Evolutionary conservation across 192 early-diverging fungal genomes (phyloP).

Genomic region (Coemansia sp.): DNA sequence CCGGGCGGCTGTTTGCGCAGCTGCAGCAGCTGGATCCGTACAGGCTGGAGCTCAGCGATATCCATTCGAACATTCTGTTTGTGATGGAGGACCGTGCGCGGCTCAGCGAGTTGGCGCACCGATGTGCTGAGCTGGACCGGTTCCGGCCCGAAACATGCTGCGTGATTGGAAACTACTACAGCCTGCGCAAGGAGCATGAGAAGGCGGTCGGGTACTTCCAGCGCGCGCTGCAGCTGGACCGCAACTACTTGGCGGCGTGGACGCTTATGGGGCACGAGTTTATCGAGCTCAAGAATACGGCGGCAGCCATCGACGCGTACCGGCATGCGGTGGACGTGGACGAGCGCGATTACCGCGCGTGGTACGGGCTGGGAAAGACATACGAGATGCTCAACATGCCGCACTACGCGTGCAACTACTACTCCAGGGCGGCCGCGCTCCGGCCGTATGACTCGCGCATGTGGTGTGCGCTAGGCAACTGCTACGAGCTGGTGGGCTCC

Average conservation of each 20-base stretch:
- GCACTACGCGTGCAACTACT: conserved; percentile 82
- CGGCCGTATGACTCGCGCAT: conserved; percentile 83
- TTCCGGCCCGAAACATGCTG: conserved; percentile 89
- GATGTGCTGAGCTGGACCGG: conserved; percentile 69
- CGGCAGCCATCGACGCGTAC: conserved; percentile 90
- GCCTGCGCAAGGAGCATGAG: conserved; percentile 73
- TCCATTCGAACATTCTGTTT: conserved; percentile 88
- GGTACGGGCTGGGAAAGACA: conserved; percentile 90
- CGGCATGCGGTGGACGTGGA: conserved; percentile 82
- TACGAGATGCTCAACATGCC: conserved; percentile 86
- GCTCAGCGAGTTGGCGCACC: conserved; percentile 78
- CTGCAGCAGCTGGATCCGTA: conserved; percentile 74
- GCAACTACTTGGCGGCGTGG: conserved; percentile 78
- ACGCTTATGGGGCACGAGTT: conserved; percentile 96
- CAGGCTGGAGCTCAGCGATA: conserved; percentile 78
- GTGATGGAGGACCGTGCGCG: conserved; percentile 70
- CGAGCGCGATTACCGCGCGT: conserved; percentile 81
- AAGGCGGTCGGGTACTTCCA: conserved; percentile 88
- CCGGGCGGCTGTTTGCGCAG: conserved; percentile 68
- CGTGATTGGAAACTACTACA: conserved; percentile 90
- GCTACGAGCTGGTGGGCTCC: conserved; percentile 61
- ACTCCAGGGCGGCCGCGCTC: conserved; percentile 70
- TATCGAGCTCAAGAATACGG: conserved; percentile 86
- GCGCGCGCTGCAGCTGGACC: conserved; percentile 80
- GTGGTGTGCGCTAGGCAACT: conserved; percentile 78